Percentiles rank a stretch among this genome's conserved stretches.
phyloP scores from a whole-genome alignment of 192 early-diverging fungal genomes.

The Gigaspora rosea region DNA sequence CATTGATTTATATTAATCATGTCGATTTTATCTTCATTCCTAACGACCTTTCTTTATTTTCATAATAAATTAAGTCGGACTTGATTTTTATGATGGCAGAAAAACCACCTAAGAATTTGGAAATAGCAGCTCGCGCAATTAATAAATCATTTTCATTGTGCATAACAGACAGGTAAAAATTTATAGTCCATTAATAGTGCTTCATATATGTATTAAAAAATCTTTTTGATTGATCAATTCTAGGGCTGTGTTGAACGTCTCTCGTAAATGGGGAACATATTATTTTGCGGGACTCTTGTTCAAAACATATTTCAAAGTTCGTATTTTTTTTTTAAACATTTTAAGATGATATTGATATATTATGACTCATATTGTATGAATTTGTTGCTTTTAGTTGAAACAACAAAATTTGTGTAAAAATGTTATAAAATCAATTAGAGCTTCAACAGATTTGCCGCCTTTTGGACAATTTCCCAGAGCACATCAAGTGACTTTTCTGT shows the following conservation, averaged over 20 bases:
- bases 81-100: constrained; percentile 42
- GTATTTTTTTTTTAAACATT: constrained; percentile 27
- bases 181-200: neutral
- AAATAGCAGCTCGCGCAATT: constrained; percentile 81
- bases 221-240: neutral
- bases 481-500: constrained; percentile 84
- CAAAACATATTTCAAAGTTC: constrained; percentile 82
- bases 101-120: constrained; percentile 53
- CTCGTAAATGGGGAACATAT: constrained; percentile 94
- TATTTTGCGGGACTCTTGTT: constrained; percentile 85
- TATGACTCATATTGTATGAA: neutral
- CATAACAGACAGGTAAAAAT: constrained; percentile 77
- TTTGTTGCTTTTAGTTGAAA: constrained; percentile 52
- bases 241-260: constrained; percentile 47
- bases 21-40: neutral
- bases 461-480: constrained; percentile 78
- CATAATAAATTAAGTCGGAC: constrained; percentile 57
- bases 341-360: neutral
- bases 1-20: neutral
- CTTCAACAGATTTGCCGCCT: constrained; percentile 69
- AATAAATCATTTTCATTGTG: constrained; percentile 91
- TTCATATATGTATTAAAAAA: constrained; percentile 11
- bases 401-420: constrained; percentile 83
- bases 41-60: constrained; percentile 13
- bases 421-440: constrained; percentile 72